Evolutionary conservation across 345 rosid species (phyloP).

Genomic region (Arabidopsis suecica): DNA sequence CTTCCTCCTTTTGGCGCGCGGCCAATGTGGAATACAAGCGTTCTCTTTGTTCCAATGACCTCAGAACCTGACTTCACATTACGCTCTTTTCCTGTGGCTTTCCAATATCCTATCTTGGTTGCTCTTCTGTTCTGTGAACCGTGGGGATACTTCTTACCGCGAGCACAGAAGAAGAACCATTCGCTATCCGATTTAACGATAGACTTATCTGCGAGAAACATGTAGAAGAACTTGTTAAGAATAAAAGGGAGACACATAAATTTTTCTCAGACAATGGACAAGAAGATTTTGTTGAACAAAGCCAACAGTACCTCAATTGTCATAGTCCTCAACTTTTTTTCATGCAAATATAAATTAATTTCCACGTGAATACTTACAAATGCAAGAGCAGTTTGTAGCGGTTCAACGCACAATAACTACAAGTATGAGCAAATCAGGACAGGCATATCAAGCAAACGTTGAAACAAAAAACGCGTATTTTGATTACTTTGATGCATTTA

Average conservation of each 20-base stretch:
- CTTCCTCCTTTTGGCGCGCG: constrained; percentile 91
- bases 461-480: neutral
- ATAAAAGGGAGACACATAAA: neutral
- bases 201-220: constrained; percentile 55
- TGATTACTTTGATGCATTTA: neutral
- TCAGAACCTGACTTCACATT: constrained; percentile 65
- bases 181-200: constrained; percentile 69
- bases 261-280: constrained; percentile 15
- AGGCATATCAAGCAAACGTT: constrained; percentile 13
- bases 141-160: constrained; percentile 88
- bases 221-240: neutral
- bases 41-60: constrained; percentile 85
- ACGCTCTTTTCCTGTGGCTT: constrained; percentile 94
- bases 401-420: constrained; percentile 29
- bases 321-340: constrained; percentile 27
- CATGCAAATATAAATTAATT: neutral
- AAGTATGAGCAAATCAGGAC: constrained; percentile 26
- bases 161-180: constrained; percentile 89
- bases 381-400: constrained; percentile 18
- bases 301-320: constrained; percentile 6
- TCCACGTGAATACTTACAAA: constrained; percentile 22
- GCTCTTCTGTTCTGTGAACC: constrained; percentile 90
- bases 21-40: constrained; percentile 86
- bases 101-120: constrained; percentile 87
- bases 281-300: constrained; percentile 22